phyloP scores from a whole-genome alignment of 2,329 filamentous ascomycete genomes.

The Botrytis fragariae region DNA sequence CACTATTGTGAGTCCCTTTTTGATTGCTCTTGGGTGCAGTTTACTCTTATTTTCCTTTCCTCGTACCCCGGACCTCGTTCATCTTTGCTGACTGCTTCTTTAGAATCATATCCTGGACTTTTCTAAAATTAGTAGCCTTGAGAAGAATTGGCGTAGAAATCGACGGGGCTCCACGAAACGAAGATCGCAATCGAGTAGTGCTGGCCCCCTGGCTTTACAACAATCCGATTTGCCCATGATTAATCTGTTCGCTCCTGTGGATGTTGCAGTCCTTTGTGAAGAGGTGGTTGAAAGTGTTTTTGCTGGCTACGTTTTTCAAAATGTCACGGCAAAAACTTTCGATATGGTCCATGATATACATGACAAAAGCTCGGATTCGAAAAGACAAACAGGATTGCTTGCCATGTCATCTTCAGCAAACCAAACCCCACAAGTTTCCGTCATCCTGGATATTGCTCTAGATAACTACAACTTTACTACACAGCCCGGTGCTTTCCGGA shows the following conservation, averaged over 20 bases:
- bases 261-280: conserved; percentile 38
- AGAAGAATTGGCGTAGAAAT: conserved; percentile 37
- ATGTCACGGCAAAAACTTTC: conserved; percentile 36
- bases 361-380: conserved; percentile 17
- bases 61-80: background rate
- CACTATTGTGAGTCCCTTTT: conserved; percentile 37
- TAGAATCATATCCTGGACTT: conserved; percentile 45
- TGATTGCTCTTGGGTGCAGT: background rate
- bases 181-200: background rate
- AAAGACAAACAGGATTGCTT: conserved; percentile 14
- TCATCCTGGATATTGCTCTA: conserved; percentile 35
- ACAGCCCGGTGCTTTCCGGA: conserved; percentile 52
- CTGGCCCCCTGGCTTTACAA: conserved; percentile 25
- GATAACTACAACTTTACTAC: conserved; percentile 44
- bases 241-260: conserved; percentile 38
- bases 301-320: conserved; percentile 39
- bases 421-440: conserved; percentile 30
- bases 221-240: conserved; percentile 39
- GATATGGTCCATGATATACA: conserved; percentile 34
- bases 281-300: conserved; percentile 40
- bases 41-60: background rate
- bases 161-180: conserved; percentile 23
- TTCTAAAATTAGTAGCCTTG: conserved; percentile 41
- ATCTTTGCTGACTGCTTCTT: background rate
- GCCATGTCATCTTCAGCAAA: conserved; percentile 11